These are phyloP conservation scores for Angophora floribunda DNA, from an alignment of 345 rosid species.

Conservation along the genomic window DNA sequence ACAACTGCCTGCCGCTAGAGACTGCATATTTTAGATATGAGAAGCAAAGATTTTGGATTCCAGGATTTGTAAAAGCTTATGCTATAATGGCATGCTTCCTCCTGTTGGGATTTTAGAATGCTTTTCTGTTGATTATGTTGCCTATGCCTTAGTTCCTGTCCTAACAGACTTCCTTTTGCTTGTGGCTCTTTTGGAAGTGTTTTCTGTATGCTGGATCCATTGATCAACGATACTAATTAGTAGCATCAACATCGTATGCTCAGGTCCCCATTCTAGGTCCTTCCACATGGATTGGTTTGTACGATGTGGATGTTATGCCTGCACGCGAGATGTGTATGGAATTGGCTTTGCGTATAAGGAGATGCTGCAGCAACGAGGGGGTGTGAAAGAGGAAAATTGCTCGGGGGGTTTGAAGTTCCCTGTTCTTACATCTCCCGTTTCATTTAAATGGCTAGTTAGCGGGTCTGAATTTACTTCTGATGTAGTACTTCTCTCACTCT, in stretches of 20 bases:
- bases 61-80: background rate
- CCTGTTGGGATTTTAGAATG: background rate
- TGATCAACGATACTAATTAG: background rate
- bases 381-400: background rate
- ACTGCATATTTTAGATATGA: background rate
- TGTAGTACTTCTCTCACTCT: background rate
- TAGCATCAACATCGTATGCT: background rate
- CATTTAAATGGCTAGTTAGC: background rate
- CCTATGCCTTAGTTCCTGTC: background rate
- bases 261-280: background rate
- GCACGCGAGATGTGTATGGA: background rate
- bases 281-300: background rate
- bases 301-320: background rate
- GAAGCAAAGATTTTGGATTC: background rate
- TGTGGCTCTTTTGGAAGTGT: background rate
- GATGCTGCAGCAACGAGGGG: background rate
- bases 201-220: background rate
- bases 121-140: background rate
- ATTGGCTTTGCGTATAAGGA: background rate
- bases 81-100: background rate
- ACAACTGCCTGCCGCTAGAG: background rate
- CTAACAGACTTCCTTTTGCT: background rate
- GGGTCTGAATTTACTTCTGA: background rate
- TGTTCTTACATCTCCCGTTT: background rate
- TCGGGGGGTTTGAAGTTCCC: background rate